Conservation (phyloP, 306 rosid genomes). For the Neltuma alba region DNA sequence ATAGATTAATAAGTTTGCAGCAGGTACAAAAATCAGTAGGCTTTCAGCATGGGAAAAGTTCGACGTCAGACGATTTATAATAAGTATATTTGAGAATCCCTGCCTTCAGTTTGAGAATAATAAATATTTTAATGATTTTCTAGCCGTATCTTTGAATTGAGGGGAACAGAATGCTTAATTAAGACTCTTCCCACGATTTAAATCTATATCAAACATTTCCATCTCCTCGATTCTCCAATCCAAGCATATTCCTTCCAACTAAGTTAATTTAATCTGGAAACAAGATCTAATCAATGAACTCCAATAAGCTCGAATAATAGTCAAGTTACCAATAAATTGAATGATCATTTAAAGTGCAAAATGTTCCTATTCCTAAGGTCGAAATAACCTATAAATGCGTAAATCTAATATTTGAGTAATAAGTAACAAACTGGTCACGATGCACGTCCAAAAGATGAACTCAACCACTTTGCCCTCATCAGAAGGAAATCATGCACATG, state of each 20-base stretch:
- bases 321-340: not conserved
- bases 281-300: not conserved
- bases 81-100: constrained; percentile 3
- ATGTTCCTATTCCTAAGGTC: not conserved
- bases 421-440: not conserved
- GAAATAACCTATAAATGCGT: not conserved
- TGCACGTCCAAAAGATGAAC: constrained; percentile 22
- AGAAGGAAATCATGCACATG: constrained; percentile 1
- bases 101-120: too few relatives aligned
- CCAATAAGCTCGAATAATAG: not conserved
- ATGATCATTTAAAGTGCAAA: not conserved
- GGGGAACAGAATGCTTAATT: not conserved
- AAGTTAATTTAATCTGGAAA: not conserved
- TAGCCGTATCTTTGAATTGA: not conserved
- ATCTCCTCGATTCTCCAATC: not conserved
- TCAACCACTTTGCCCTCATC: constrained; percentile 22
- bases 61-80: not conserved
- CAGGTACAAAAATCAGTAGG: not conserved
- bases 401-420: not conserved
- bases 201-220: not conserved
- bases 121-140: not conserved
- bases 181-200: not conserved
- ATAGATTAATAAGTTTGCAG: constrained; percentile 3
- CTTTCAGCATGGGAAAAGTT: not conserved
- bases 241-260: not conserved